Base-by-base conservation (phyloP, 1,139 yeast genomes). In the Arxiozyma bovina region DNA sequence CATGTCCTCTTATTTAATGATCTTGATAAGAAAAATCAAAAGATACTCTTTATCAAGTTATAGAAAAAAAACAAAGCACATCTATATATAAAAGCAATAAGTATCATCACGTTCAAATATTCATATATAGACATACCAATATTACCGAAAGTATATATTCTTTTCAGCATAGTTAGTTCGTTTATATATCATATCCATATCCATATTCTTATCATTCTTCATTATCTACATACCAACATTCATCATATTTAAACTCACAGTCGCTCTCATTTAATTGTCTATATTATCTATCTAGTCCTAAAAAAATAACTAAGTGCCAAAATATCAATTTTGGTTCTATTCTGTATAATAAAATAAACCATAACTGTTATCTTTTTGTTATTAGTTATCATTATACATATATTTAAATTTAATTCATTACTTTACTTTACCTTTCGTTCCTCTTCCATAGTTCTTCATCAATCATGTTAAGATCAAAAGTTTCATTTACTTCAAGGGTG, bases 401-500 rank as follows among this genome's bases (percentile, higher is more conserved):
- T 27, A 27, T 27, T 27, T n/a, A 34, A 12, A 15, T 34, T 7
- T 21, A 22, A 11, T 43, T 22, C 17, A 11, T 9, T 21, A 11
- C n/a, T 43, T 18, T 18, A 9, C 25, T 42, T 23, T 22, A 21
- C 25, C 7, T 43, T 21, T 8, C 25, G 4, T 27, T 21, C 27
- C 11, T 27, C 34, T 40, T 23, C 9, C 9, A 23, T 38, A 20
- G 17, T 41, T 21, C 46, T 23, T 18, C 18, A n/a, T 42, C 18
- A 12, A 43, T 21, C 3, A 50, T 50, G 55, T 47, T 53, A 23
- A 50, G 51, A 44, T 38, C 52, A 22, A 46, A 18, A 25, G 25
- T 42, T 18, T 30, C 25, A 20, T n/a, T 20, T 25, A 30, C 46
- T 15, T 49, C 51, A 27, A 49, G 30, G 21, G 23, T 30, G 15